Conservation (phyloP, 495 filamentous ascomycete genomes). For the Annulohypoxylon maeteangense region DNA sequence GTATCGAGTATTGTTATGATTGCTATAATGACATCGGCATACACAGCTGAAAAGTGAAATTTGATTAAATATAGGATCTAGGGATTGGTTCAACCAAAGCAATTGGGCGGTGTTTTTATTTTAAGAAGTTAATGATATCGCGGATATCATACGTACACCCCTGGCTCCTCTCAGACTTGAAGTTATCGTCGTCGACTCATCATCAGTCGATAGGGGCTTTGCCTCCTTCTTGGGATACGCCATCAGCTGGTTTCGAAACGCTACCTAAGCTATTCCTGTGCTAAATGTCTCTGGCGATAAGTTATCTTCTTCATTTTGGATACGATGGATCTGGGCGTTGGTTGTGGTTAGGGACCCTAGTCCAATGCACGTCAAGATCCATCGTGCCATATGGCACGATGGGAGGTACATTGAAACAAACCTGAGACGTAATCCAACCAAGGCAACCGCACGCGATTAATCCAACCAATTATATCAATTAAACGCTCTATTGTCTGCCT, state of each 20-base stretch:
- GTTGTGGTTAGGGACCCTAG: not conserved
- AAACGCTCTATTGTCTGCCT: not conserved
- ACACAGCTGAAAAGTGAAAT: not conserved
- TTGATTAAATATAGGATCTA: not conserved
- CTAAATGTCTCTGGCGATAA: not conserved
- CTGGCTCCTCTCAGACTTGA: slow-evolving; percentile 14
- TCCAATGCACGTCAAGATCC: slow-evolving; percentile 13
- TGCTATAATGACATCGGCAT: not conserved
- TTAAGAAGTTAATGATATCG: not conserved
- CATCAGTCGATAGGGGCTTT: slow-evolving; percentile 36
- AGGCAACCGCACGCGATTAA: not conserved
- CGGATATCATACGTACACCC: not conserved
- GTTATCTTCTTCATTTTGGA: not conserved
- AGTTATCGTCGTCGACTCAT: slow-evolving; percentile 35
- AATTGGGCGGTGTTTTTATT: not conserved
- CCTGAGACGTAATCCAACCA: slow-evolving; percentile 20
- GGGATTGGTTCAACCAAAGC: not conserved
- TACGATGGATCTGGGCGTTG: not conserved
- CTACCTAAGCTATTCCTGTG: slow-evolving; percentile 14
- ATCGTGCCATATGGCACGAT: slow-evolving; percentile 36
- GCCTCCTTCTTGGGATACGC: slow-evolving; percentile 8
- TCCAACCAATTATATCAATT: not conserved
- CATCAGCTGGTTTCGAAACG: slow-evolving; percentile 39
- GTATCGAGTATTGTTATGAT: not conserved
- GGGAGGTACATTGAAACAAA: slow-evolving; percentile 30